phyloP scores from a whole-genome alignment of 164 flowering plant genomes.

The Vitis riparia region DNA sequence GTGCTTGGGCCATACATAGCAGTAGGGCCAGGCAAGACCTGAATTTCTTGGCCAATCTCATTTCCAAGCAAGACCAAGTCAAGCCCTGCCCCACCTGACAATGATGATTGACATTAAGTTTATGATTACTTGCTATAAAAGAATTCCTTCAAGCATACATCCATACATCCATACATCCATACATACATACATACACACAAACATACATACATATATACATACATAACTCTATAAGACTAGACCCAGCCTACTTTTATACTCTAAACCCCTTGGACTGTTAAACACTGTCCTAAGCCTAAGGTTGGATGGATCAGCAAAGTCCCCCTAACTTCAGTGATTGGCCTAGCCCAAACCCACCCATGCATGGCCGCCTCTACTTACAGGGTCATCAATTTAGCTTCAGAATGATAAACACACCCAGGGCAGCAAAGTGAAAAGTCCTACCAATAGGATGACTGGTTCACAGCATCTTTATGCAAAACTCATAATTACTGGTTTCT shows the following conservation, averaged over 20 bases:
- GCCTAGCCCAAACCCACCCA: background rate
- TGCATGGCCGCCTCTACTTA: background rate
- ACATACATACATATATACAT: too few relatives aligned
- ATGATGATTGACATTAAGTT: background rate
- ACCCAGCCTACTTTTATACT: too few relatives aligned
- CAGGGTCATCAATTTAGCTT: background rate
- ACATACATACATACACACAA: too few relatives aligned
- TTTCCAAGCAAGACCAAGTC: background rate
- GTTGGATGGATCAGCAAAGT: too few relatives aligned
- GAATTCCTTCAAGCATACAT: too few relatives aligned
- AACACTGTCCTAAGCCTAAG: too few relatives aligned
- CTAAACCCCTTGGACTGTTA: too few relatives aligned
- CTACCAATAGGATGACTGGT: background rate
- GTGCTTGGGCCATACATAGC: background rate
- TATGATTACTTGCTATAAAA: background rate
- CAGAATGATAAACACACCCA: background rate
- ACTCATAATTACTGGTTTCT: background rate
- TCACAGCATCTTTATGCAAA: background rate
- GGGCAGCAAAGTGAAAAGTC: background rate
- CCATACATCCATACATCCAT: too few relatives aligned
- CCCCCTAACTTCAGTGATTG: too few relatives aligned
- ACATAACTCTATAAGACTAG: too few relatives aligned
- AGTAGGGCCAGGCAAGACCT: background rate
- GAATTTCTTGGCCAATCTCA: slow-evolving; percentile 1
- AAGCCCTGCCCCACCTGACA: background rate